phyloP scores from a whole-genome alignment of 2,329 filamentous ascomycete genomes.

The Trichoderma koningiopsis region DNA sequence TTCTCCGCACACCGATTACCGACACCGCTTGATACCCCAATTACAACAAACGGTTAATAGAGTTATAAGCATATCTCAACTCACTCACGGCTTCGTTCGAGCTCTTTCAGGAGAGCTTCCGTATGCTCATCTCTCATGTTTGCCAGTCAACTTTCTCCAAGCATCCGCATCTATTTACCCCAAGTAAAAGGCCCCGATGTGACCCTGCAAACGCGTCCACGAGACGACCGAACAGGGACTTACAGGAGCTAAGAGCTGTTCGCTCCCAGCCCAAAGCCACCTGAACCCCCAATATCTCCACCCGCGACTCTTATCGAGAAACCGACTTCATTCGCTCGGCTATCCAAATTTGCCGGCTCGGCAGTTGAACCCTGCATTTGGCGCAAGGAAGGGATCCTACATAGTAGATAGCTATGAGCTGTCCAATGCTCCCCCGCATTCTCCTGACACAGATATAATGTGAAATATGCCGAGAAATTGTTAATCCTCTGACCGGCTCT shows the following conservation, averaged over 20 bases:
- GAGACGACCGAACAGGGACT: constrained; percentile 12
- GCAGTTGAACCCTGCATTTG: constrained; percentile 8
- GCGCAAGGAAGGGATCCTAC: neutral
- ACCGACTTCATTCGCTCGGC: constrained; percentile 3
- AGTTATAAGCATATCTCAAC: neutral
- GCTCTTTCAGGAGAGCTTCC: neutral
- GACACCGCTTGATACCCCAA: neutral
- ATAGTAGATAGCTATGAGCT: neutral
- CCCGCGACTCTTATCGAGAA: neutral
- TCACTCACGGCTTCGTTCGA: neutral
- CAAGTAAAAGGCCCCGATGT: neutral
- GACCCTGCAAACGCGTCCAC: constrained; percentile 4
- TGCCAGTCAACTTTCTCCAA: neutral
- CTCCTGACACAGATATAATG: neutral
- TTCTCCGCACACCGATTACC: neutral
- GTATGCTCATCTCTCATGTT: neutral
- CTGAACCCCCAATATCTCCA: constrained; percentile 3
- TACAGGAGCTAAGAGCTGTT: neutral
- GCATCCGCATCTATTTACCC: neutral
- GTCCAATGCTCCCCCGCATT: constrained; percentile 2
- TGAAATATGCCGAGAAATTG: neutral
- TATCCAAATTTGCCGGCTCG: neutral
- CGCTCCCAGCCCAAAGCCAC: neutral
- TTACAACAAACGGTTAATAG: neutral
- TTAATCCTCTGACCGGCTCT: neutral